These are phyloP conservation scores for Lichtheimia ornata DNA, from an alignment of 371 early-diverging fungal species.

Conservation along the genomic window DNA sequence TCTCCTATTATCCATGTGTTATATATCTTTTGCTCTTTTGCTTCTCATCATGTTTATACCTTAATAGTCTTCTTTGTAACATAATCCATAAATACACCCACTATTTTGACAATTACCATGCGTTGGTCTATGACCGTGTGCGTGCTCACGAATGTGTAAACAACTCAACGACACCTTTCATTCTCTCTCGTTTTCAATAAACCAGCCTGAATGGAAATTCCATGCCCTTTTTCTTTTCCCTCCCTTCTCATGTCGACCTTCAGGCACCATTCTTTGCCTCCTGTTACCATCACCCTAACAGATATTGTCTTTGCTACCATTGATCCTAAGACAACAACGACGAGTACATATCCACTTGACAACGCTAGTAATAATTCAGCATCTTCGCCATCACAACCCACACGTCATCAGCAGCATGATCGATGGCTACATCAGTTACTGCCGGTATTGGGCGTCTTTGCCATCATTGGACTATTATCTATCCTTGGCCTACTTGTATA, in stretches of 20 bases:
- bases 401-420: background rate
- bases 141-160: no score
- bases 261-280: constrained; percentile 3
- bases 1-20: background rate
- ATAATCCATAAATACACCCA: background rate
- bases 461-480: constrained; percentile 35
- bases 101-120: no score
- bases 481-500: constrained; percentile 21
- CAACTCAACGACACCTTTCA: no score
- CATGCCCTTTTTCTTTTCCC: constrained; percentile 1
- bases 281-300: constrained; percentile 14
- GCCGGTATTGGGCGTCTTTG: constrained; percentile 36
- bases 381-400: no score
- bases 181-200: background rate
- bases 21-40: background rate
- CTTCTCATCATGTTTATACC: background rate
- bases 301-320: constrained; percentile 12
- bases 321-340: constrained; percentile 5
- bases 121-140: no score
- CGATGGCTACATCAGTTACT: constrained; percentile 17
- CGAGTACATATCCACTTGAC: constrained; percentile 2
- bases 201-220: constrained; percentile 8
- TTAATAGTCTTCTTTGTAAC: background rate
- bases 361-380: background rate
- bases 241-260: background rate